phyloP scores from a whole-genome alignment of 2,329 filamentous ascomycete genomes.

The Diaporthe humulicola region DNA sequence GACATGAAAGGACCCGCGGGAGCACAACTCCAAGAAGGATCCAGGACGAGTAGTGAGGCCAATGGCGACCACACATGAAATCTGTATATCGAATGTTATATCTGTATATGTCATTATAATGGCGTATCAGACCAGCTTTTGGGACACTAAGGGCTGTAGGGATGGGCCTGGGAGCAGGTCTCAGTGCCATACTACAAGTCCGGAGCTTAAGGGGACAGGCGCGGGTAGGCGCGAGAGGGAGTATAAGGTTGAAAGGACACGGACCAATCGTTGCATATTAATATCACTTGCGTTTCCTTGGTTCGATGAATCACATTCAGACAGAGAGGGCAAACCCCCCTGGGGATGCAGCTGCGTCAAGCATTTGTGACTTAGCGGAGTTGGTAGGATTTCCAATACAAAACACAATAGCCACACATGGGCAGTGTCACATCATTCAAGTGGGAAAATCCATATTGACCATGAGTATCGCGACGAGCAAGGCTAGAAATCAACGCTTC shows the following conservation, averaged over 20 bases:
- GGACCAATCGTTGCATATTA: slow-evolving; percentile 37
- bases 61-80: slow-evolving; percentile 31
- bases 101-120: slow-evolving; percentile 36
- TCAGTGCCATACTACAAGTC: neutral
- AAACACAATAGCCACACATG: neutral
- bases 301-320: neutral
- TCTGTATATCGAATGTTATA: slow-evolving; percentile 36
- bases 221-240: slow-evolving; percentile 20
- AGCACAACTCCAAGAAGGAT: neutral
- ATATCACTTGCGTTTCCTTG: slow-evolving; percentile 36
- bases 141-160: neutral
- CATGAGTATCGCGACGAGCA: slow-evolving; percentile 11
- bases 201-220: neutral
- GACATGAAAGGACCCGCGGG: neutral
- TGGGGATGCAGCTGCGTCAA: slow-evolving; percentile 4
- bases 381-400: neutral
- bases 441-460: slow-evolving; percentile 11
- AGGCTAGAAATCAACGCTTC: slow-evolving; percentile 33
- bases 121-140: slow-evolving; percentile 15
- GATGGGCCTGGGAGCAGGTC: neutral
- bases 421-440: neutral
- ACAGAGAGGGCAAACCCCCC: neutral
- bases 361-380: slow-evolving; percentile 31
- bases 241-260: slow-evolving; percentile 15
- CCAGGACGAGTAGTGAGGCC: slow-evolving; percentile 1